phyloP scores from a whole-genome alignment of 352 stramenopile genomes.

The Thalassiosira mediterranea region DNA sequence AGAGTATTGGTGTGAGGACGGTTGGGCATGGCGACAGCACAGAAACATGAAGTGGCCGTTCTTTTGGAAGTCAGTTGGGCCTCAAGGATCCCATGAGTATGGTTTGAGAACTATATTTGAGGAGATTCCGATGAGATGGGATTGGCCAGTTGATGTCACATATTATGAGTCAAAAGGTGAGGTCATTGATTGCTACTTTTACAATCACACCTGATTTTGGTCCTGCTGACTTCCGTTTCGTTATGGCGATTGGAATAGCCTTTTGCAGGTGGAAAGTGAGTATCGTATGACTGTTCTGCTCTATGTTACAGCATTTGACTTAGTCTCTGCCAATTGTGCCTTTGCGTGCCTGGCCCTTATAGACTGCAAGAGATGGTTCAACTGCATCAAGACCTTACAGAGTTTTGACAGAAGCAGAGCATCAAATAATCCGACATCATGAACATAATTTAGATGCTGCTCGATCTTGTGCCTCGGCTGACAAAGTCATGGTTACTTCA shows the following conservation, averaged over 20 bases:
- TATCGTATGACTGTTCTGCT: neutral
- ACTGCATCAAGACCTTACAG: conserved; percentile 84
- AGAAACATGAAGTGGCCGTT: conserved; percentile 95
- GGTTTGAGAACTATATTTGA: conserved; percentile 92
- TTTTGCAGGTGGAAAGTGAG: conserved; percentile 84
- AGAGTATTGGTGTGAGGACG: conserved; percentile 89
- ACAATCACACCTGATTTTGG: no score
- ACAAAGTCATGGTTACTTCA: conserved; percentile 86
- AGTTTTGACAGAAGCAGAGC: conserved; percentile 91
- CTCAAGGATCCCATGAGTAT: conserved; percentile 92
- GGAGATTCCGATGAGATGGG: conserved; percentile 91
- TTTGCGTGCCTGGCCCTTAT: no score
- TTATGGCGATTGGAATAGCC: no score
- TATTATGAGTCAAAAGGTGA: conserved; percentile 90
- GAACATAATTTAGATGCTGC: conserved; percentile 67
- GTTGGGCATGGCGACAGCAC: conserved; percentile 94
- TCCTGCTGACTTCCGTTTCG: no score
- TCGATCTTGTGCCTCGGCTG: conserved; percentile 59
- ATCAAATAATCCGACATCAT: conserved; percentile 88
- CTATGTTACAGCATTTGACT: neutral
- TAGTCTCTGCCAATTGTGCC: neutral
- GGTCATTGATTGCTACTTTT: no score
- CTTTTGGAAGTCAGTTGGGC: conserved; percentile 92
- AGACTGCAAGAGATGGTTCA: conserved; percentile 81
- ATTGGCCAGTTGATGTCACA: conserved; percentile 95